Conservation (phyloP, 805 yeast genomes). For the Yamadazyma insecticola region DNA sequence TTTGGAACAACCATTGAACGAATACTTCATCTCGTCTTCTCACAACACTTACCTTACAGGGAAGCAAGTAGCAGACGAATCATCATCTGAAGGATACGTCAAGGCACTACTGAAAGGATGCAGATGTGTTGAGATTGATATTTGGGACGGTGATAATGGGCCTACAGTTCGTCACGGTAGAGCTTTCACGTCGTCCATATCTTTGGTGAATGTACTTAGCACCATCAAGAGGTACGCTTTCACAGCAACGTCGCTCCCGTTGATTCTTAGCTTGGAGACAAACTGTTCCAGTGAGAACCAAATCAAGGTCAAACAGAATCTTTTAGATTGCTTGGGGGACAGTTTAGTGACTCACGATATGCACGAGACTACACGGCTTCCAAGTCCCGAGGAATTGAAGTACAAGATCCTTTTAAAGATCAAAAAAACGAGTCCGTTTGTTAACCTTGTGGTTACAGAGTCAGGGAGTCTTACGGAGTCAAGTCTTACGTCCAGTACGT, state of each 20-base stretch:
- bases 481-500: constrained; percentile 24
- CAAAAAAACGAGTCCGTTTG: constrained; percentile 44
- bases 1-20: constrained; percentile 57
- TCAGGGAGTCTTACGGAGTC: constrained; percentile 15
- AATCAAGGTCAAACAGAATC: constrained; percentile 44
- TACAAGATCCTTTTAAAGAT: constrained; percentile 75
- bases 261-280: constrained; percentile 80
- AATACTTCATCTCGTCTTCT: constrained; percentile 87
- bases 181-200: constrained; percentile 72
- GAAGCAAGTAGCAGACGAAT: constrained; percentile 78
- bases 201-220: constrained; percentile 62
- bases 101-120: constrained; percentile 88
- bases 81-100: constrained; percentile 87
- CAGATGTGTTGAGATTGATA: constrained; percentile 88
- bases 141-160: constrained; percentile 76
- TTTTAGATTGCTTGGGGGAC: constrained; percentile 59
- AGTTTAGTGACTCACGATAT: constrained; percentile 43
- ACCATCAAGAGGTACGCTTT: constrained; percentile 84
- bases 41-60: constrained; percentile 93
- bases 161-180: constrained; percentile 92
- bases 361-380: constrained; percentile 37
- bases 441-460: constrained; percentile 13
- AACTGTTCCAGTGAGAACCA: constrained; percentile 74
- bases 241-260: constrained; percentile 79
- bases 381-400: constrained; percentile 70